Evolutionary conservation across 192 early-diverging fungal species (phyloP).

Genomic region (Phycomyces blakesleeanus): DNA sequence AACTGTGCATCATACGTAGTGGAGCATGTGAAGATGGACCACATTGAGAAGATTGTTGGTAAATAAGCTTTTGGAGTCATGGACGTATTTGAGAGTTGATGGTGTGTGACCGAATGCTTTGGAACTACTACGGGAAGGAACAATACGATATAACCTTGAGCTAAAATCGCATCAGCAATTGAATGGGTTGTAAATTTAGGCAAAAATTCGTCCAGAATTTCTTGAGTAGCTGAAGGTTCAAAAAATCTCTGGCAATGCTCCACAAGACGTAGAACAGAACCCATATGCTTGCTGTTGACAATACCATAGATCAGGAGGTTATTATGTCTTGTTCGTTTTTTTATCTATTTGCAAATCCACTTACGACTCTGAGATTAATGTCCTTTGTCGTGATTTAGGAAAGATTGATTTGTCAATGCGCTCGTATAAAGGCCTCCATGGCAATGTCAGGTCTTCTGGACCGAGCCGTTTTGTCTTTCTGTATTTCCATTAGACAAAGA

Average conservation of each 20-base stretch:
- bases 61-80: constrained; percentile 60
- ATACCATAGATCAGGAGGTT: too few relatives aligned
- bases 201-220: constrained; percentile 77
- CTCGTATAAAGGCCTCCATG: constrained; percentile 75
- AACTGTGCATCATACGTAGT: constrained; percentile 65
- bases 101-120: constrained; percentile 13
- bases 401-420: constrained; percentile 52
- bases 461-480: constrained; percentile 67
- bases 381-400: constrained; percentile 66
- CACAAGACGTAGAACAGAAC: constrained; percentile 42
- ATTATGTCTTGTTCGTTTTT: not conserved
- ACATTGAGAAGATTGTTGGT: constrained; percentile 79
- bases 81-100: constrained; percentile 17
- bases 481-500: constrained; percentile 2
- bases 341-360: constrained; percentile 3
- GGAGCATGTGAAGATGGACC: constrained; percentile 66
- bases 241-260: constrained; percentile 66
- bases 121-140: constrained; percentile 61
- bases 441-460: constrained; percentile 57
- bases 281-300: constrained; percentile 45
- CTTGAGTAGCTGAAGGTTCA: constrained; percentile 52
- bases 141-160: constrained; percentile 57
- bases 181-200: constrained; percentile 72
- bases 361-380: constrained; percentile 55
- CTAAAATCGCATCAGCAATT: constrained; percentile 50